phyloP scores from a whole-genome alignment of 2,329 filamentous ascomycete genomes.

The Hansfordia pulvinata region DNA sequence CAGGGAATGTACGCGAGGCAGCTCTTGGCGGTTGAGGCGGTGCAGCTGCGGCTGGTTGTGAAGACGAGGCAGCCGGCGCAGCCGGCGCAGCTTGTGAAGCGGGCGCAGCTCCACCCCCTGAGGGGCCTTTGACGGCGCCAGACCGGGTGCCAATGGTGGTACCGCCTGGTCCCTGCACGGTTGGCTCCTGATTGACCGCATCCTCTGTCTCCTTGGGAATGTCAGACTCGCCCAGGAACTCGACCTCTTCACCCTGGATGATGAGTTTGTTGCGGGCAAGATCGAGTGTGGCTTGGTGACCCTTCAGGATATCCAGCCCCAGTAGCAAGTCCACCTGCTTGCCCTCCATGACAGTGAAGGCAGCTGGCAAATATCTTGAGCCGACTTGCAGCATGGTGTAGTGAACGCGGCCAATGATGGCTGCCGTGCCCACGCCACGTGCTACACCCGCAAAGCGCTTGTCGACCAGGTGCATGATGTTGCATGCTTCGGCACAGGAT shows the following conservation, averaged over 20 bases:
- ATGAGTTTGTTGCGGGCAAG: constrained; percentile 71
- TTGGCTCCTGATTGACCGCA: constrained; percentile 63
- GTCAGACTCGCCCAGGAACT: constrained; percentile 83
- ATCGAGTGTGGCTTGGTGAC: constrained; percentile 88
- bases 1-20: constrained; percentile 27
- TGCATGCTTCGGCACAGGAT: constrained; percentile 76
- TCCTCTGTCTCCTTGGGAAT: constrained; percentile 78
- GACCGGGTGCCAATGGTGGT: constrained; percentile 75
- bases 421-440: constrained; percentile 84
- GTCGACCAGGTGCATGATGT: constrained; percentile 93
- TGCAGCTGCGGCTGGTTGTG: constrained; percentile 12
- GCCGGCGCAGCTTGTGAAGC: constrained; percentile 9
- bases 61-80: constrained; percentile 9
- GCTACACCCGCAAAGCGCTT: constrained; percentile 85
- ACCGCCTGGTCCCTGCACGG: constrained; percentile 73
- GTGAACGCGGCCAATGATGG: constrained; percentile 89
- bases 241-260: constrained; percentile 78
- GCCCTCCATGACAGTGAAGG: constrained; percentile 98
- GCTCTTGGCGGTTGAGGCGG: constrained; percentile 13
- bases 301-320: constrained; percentile 91
- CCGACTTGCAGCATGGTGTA: constrained; percentile 92
- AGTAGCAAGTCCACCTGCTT: constrained; percentile 90
- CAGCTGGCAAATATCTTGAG: constrained; percentile 73
- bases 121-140: constrained; percentile 54
- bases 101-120: constrained; percentile 14